phyloP scores from a whole-genome alignment of 805 yeast species.

The Yamadazyma philogaea region DNA sequence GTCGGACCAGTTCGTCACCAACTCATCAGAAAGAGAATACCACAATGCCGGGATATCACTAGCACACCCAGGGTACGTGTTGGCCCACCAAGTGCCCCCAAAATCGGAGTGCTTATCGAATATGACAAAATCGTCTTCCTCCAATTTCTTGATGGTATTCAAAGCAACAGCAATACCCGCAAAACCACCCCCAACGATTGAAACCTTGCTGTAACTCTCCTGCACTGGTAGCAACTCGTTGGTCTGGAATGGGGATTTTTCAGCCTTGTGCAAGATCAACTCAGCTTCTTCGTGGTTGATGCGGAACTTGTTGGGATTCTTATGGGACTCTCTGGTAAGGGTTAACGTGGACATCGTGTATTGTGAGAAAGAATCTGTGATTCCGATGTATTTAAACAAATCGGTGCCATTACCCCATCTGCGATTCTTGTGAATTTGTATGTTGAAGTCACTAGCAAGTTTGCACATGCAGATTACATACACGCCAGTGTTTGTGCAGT shows the following conservation, averaged over 20 bases:
- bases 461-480: not conserved
- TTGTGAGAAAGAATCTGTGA: not conserved
- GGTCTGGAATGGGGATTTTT: not conserved
- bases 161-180: conserved; percentile 36
- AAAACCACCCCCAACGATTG: conserved; percentile 42
- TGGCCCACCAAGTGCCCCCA: conserved; percentile 47
- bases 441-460: too few relatives aligned
- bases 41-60: conserved; percentile 43
- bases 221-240: conserved; percentile 18
- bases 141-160: conserved; percentile 23
- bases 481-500: not conserved
- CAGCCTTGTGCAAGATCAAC: conserved; percentile 22
- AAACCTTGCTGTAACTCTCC: conserved; percentile 26
- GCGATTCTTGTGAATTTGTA: too few relatives aligned
- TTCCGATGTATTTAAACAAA: too few relatives aligned
- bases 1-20: conserved; percentile 35
- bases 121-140: conserved; percentile 28
- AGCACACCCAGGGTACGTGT: conserved; percentile 46
- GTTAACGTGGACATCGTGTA: conserved; percentile 25
- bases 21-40: conserved; percentile 34
- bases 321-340: conserved; percentile 30
- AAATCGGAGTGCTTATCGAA: conserved; percentile 39
- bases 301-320: conserved; percentile 29
- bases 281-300: conserved; percentile 26
- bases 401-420: too few relatives aligned